These are phyloP conservation scores for Plantago major DNA, from an alignment of 257 asterid genomes.

Conservation along the genomic window DNA sequence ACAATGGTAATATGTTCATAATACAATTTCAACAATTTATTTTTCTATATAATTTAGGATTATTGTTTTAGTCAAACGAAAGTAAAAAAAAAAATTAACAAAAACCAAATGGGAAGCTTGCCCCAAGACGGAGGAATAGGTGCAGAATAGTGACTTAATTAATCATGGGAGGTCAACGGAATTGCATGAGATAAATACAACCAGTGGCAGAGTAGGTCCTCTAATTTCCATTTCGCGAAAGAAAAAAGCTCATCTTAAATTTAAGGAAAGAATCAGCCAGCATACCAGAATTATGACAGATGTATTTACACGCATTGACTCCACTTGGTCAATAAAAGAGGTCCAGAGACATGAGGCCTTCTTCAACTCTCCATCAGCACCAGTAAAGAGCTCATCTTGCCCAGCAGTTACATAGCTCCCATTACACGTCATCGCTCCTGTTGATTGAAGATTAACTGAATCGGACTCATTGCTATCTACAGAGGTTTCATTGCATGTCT, in stretches of 20 bases:
- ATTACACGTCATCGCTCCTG: conserved; percentile 24
- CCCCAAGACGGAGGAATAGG: too few species aligned
- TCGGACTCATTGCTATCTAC: conserved; percentile 31
- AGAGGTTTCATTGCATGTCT: conserved; percentile 34
- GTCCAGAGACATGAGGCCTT: conserved; percentile 77
- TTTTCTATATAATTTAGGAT: too few species aligned
- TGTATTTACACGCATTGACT: conserved; percentile 59
- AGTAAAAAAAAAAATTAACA: too few species aligned
- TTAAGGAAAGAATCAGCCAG: conserved; percentile 22
- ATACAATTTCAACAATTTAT: too few species aligned
- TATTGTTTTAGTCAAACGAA: too few species aligned
- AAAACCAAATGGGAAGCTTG: too few species aligned
- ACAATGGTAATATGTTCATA: too few species aligned
- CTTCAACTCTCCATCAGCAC: conserved; percentile 31
- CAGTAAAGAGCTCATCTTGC: conserved; percentile 27
- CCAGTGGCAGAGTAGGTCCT: not conserved
- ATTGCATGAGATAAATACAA: conserved; percentile 9
- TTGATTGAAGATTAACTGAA: conserved; percentile 25
- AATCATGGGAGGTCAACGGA: not conserved
- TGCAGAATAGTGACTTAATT: too few species aligned
- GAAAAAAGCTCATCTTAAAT: conserved; percentile 6
- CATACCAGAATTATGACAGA: conserved; percentile 87
- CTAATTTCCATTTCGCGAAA: conserved; percentile 11
- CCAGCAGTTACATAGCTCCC: conserved; percentile 23
- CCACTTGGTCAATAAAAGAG: conserved; percentile 81